Conservation (phyloP, 1,284 basidiomycete genomes). For the Takashimella tepidaria region DNA sequence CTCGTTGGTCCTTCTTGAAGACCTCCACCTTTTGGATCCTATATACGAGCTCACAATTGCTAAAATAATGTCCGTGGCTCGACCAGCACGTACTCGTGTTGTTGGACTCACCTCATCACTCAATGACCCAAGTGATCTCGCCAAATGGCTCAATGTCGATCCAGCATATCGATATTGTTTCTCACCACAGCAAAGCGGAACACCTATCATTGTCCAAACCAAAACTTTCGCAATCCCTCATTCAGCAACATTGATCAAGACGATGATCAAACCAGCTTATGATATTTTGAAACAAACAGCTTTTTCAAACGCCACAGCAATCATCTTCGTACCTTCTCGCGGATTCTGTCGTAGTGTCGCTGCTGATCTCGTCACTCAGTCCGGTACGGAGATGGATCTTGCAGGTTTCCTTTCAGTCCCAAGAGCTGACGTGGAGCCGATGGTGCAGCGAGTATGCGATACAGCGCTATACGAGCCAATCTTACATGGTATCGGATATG, state of each 20-base stretch:
- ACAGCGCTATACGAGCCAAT: slow-evolving; percentile 65
- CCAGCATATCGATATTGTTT: slow-evolving; percentile 68
- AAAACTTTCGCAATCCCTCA: slow-evolving; percentile 83
- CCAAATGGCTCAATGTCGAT: slow-evolving; percentile 71
- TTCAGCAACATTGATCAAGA: slow-evolving; percentile 79
- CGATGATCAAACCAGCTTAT: slow-evolving; percentile 89
- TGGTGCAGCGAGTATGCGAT: slow-evolving; percentile 62
- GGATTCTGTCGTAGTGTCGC: slow-evolving; percentile 73
- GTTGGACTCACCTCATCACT: slow-evolving; percentile 76
- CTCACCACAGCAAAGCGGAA: slow-evolving; percentile 74
- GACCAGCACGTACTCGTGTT: slow-evolving; percentile 61
- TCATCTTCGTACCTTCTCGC: slow-evolving; percentile 88
- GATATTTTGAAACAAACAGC: slow-evolving; percentile 52
- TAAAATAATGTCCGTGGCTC: slow-evolving; percentile 58
- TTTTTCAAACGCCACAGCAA: slow-evolving; percentile 53
- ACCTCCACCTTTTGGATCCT: slow-evolving; percentile 76
- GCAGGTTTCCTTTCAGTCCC: slow-evolving; percentile 65
- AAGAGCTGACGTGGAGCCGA: slow-evolving; percentile 60
- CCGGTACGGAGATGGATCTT: slow-evolving; percentile 69
- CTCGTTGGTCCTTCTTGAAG: slow-evolving; percentile 72
- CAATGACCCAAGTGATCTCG: slow-evolving; percentile 72
- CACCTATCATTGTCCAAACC: slow-evolving; percentile 63
- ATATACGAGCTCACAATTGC: slow-evolving; percentile 79
- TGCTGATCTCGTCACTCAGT: slow-evolving; percentile 79
- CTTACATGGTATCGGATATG: slow-evolving; percentile 84